Evolutionary conservation across 2,329 filamentous ascomycete species (phyloP), one percentile per base, ranked within the genome.

Genomic region (Exophiala aquamarina): DNA sequence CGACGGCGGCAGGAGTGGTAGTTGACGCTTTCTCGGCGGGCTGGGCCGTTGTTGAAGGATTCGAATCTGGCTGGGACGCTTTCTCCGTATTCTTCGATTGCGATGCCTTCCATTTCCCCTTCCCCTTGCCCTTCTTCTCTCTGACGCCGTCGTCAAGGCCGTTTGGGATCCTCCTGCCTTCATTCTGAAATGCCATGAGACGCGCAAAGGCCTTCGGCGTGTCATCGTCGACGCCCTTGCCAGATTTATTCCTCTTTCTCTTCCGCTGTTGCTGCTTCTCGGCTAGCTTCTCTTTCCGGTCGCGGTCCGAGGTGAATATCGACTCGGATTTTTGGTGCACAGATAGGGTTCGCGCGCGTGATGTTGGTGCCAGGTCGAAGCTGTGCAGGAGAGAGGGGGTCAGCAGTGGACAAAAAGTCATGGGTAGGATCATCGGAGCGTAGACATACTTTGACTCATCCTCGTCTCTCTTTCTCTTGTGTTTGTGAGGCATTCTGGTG

Each of bases 181-280:
- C 76, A 13, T 73, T 68, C 32, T 84, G 79, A 56, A 83, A 80
- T 26, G 87, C 82, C 87, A 97, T 93, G 53, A 97, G 71, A 10
- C 90, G 83, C 52, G 82, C 81, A 68, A 98, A 98, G 1, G 87
- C 89, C 57, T 89, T 86, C 0, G 93, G 93, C 1, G 87, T 91
- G 69, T 97, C 93, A 65, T 95, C 84, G 31, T 78, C 67, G 28
- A 41, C 66, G 59, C 35, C 54, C 61, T 26, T 64, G 66, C 49
- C 69, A 64, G 69, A 52, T 58, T 58, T 51, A 65, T 67, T 45
- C 37, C 52, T 61, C 44, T 64, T 60, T 42, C 62, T 68, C 51
- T 51, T 63, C 52, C 66, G 70, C 50, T 61, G 49, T 55, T 61
- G 57, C 32, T 49, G 44, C 7, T 15, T 47, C 15, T 54, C 48